phyloP scores from a whole-genome alignment of 305 asterid genomes.

The Ilex paraguariensis region DNA sequence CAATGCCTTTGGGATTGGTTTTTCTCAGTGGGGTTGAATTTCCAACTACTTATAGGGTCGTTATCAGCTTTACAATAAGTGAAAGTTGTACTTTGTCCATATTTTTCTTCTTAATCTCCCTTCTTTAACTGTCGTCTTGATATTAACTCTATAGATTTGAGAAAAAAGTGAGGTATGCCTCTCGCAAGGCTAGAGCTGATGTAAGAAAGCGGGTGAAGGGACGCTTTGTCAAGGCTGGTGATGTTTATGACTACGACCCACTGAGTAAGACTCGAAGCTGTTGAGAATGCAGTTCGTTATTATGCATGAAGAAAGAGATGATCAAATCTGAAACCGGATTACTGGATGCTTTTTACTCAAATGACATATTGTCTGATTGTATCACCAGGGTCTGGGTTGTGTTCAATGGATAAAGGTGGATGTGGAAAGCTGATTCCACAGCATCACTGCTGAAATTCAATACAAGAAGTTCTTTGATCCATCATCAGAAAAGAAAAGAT shows the following conservation, averaged over 20 bases:
- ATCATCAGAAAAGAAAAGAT: background rate
- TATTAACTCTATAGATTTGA: constrained; percentile 44
- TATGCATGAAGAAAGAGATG: constrained; percentile 11
- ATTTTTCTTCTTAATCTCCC: constrained; percentile 2
- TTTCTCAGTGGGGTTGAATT: too few species aligned
- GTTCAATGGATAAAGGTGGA: constrained; percentile 9
- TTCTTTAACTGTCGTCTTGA: too few species aligned
- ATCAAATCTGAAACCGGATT: constrained; percentile 7
- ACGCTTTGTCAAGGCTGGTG: constrained; percentile 96
- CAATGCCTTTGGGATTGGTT: too few species aligned
- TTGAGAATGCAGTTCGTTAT: constrained; percentile 12
- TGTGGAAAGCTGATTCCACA: background rate
- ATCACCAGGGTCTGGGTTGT: constrained; percentile 13
- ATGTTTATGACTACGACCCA: constrained; percentile 84
- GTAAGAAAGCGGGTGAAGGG: constrained; percentile 90
- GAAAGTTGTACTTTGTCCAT: too few species aligned
- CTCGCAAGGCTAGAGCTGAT: constrained; percentile 95
- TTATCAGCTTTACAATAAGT: too few species aligned
- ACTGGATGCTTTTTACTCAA: constrained; percentile 6
- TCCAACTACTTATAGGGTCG: too few species aligned
- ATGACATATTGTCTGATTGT: constrained; percentile 12
- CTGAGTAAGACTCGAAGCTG: constrained; percentile 59
- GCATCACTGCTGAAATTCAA: background rate
- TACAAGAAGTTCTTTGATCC: too few species aligned
- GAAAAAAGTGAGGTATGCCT: constrained; percentile 83